phyloP scores from a whole-genome alignment of 2,329 filamentous ascomycete species.

The Bisporella sp. region DNA sequence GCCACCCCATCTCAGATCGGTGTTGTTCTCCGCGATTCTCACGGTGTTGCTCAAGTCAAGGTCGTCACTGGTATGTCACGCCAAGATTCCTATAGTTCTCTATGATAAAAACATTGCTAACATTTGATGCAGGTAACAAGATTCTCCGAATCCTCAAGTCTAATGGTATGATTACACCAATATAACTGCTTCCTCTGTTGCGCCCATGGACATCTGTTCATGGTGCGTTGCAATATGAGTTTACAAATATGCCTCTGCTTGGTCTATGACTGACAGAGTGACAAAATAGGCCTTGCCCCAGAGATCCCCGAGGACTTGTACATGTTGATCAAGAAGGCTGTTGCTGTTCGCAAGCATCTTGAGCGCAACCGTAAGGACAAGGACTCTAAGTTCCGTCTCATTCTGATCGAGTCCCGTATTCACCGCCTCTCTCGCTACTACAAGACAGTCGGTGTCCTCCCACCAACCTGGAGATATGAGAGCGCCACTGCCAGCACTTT shows the following conservation, averaged over 20 bases:
- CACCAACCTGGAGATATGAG: conserved; percentile 99
- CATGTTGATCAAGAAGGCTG: conserved; percentile 99
- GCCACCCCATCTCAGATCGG: conserved; percentile 98
- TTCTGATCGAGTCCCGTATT: conserved; percentile 99
- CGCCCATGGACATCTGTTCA: conserved; percentile 27
- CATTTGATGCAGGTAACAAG: conserved; percentile 74
- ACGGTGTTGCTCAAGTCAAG: conserved; percentile 97
- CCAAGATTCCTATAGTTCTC: too few species aligned
- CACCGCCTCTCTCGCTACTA: conserved; percentile 99
- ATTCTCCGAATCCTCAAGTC: conserved; percentile 99
- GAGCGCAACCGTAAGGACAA: conserved; percentile 99
- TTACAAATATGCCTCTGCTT: conserved; percentile 65
- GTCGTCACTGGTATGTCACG: conserved; percentile 76
- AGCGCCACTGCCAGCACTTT: conserved; percentile 91
- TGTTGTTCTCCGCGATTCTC: conserved; percentile 95
- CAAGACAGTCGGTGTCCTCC: conserved; percentile 82
- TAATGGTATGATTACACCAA: conserved; percentile 65
- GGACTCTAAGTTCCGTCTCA: conserved; percentile 99
- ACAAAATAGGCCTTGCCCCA: conserved; percentile 82
- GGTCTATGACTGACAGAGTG: conserved; percentile 91
- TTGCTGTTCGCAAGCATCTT: conserved; percentile 99
- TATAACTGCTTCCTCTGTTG: conserved; percentile 11
- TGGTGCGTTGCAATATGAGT: conserved; percentile 15
- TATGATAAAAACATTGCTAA: conserved; percentile 10
- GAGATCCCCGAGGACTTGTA: conserved; percentile 99